phyloP scores from a whole-genome alignment of 495 filamentous ascomycete genomes.

The Chaetomidium leptoderma region DNA sequence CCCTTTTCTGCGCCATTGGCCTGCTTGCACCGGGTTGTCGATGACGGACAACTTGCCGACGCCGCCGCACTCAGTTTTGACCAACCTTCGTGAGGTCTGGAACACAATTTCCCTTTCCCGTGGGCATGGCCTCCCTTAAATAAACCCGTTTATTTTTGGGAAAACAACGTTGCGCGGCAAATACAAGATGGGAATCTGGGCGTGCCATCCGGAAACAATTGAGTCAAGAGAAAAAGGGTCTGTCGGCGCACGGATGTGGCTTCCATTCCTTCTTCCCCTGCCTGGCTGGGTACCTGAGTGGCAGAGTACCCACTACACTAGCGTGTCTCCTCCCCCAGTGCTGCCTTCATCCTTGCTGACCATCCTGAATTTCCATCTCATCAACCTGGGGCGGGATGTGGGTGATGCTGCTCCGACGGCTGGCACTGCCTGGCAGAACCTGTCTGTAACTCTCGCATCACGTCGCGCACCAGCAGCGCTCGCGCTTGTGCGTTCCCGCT shows the following conservation, averaged over 20 bases:
- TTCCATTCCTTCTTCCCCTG: not conserved
- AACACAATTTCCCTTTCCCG: too few species aligned
- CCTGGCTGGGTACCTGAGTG: not conserved
- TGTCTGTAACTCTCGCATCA: constrained; percentile 2
- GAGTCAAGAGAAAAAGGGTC: too few species aligned
- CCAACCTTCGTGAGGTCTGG: too few species aligned
- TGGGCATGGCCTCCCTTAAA: too few species aligned
- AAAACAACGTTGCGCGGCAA: too few species aligned
- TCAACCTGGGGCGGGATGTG: constrained; percentile 6
- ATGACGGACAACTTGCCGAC: too few species aligned
- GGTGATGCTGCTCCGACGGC: constrained; percentile 9
- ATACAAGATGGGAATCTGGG: too few species aligned
- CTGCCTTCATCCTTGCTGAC: not conserved
- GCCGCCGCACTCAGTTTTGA: not conserved
- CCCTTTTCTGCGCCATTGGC: not conserved
- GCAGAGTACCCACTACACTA: not conserved
- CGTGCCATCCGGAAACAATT: too few species aligned
- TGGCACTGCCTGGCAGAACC: too few species aligned
- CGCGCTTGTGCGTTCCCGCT: not conserved
- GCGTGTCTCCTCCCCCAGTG: not conserved
- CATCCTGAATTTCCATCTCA: constrained; percentile 5
- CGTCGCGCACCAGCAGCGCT: not conserved
- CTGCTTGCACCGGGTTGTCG: not conserved
- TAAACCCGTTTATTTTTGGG: too few species aligned
- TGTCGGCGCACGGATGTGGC: too few species aligned